Evolutionary conservation across 2,329 filamentous ascomycete species (phyloP).

Genomic region (Fusarium sp.): DNA sequence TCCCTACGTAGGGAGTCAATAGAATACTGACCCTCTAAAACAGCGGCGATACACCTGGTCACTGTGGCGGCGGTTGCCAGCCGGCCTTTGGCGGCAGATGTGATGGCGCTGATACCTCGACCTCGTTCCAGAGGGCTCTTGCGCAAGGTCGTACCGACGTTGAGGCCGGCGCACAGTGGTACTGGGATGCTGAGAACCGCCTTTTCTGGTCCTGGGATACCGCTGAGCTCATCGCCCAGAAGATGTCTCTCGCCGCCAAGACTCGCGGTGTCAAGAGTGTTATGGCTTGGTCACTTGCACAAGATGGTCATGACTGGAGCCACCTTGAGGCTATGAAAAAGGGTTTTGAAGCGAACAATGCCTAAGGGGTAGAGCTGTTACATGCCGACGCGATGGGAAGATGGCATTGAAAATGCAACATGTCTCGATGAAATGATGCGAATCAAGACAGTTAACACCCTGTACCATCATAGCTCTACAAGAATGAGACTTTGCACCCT

Average conservation of each 20-base stretch:
- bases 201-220: slow-evolving; percentile 68
- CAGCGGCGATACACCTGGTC: slow-evolving; percentile 31
- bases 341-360: slow-evolving; percentile 5
- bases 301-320: slow-evolving; percentile 56
- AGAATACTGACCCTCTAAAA: background rate
- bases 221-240: slow-evolving; percentile 55
- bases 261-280: slow-evolving; percentile 57
- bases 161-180: slow-evolving; percentile 63
- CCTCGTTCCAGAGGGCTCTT: slow-evolving; percentile 54
- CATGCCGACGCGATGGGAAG: no score
- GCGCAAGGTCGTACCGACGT: slow-evolving; percentile 55
- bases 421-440: no score
- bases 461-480: no score
- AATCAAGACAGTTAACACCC: no score
- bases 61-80: slow-evolving; percentile 39
- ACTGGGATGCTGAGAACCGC: slow-evolving; percentile 55
- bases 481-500: no score
- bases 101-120: slow-evolving; percentile 29
- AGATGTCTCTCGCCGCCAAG: slow-evolving; percentile 56
- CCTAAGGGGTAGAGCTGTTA: no score
- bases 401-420: no score
- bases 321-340: slow-evolving; percentile 55
- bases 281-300: slow-evolving; percentile 63
- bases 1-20: background rate
- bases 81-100: slow-evolving; percentile 33